A percentile compares a stretch with the other conserved stretches of the same genome.
Evolutionary conservation across 768 basidiomycete genomes (phyloP).

Genomic region (Sutorius australiensis): DNA sequence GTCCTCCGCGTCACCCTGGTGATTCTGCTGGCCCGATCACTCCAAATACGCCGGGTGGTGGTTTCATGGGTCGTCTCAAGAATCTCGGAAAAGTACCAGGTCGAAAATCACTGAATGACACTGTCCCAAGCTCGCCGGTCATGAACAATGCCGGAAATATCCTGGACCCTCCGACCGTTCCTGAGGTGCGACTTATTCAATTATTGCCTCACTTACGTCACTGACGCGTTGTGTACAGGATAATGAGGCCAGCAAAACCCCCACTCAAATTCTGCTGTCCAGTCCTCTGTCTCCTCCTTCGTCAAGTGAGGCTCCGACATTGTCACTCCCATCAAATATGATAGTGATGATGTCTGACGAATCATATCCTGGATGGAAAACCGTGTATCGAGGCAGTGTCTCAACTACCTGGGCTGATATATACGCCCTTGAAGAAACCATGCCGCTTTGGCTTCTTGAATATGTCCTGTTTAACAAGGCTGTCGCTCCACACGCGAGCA

Average conservation of each 20-base stretch:
- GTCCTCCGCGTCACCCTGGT: conserved; percentile 29
- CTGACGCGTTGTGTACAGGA: conserved; percentile 19
- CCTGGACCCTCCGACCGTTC: conserved; percentile 13
- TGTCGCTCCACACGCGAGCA: conserved; percentile 51
- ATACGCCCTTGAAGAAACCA: conserved; percentile 60
- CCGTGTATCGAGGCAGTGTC: conserved; percentile 72
- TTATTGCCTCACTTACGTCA: background rate
- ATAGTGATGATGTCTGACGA: conserved; percentile 82
- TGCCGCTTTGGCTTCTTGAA: conserved; percentile 89
- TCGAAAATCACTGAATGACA: conserved; percentile 25
- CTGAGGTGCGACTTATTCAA: conserved; percentile 24
- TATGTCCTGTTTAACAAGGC: conserved; percentile 71
- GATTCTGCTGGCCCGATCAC: conserved; percentile 38
- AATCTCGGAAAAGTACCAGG: conserved; percentile 62
- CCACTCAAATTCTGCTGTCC: conserved; percentile 52
- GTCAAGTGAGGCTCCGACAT: conserved; percentile 65
- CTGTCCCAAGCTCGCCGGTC: conserved; percentile 25
- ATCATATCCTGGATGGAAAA: conserved; percentile 65
- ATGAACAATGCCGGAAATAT: conserved; percentile 8
- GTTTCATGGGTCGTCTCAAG: conserved; percentile 79
- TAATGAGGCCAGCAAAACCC: conserved; percentile 39
- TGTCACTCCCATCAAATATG: conserved; percentile 56
- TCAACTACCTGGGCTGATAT: conserved; percentile 52
- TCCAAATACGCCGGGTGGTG: conserved; percentile 47
- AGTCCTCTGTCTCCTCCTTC: conserved; percentile 62